These are phyloP conservation scores for Boletus sp. DNA, from an alignment of 768 basidiomycete genomes.

Conservation along the genomic window DNA sequence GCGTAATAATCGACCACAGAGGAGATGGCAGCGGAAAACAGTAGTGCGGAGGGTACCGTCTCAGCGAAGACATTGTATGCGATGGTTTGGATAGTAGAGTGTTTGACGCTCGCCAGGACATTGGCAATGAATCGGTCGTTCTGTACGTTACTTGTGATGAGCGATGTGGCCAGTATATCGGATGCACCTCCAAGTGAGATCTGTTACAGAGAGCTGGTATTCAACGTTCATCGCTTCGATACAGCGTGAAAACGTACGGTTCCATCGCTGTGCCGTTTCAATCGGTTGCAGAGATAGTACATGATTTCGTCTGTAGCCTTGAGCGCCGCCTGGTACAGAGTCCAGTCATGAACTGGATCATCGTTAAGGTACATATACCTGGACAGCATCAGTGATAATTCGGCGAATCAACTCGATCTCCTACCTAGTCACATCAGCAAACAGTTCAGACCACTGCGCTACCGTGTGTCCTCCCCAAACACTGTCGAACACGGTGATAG, in stretches of 20 bases:
- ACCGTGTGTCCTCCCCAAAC: slow-evolving; percentile 41
- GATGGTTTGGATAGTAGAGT: slow-evolving; percentile 33
- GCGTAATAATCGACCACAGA: slow-evolving; percentile 64
- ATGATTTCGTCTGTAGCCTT: slow-evolving; percentile 28
- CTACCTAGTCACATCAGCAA: slow-evolving; percentile 44
- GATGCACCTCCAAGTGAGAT: slow-evolving; percentile 21
- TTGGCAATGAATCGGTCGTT: slow-evolving; percentile 21
- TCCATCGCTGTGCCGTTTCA: slow-evolving; percentile 19
- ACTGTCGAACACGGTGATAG: slow-evolving; percentile 32
- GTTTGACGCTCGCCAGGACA: slow-evolving; percentile 5
- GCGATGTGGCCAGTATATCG: slow-evolving; percentile 18
- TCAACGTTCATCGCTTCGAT: not conserved
- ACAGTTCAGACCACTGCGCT: slow-evolving; percentile 46
- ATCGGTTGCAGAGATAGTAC: slow-evolving; percentile 21
- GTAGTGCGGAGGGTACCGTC: slow-evolving; percentile 51
- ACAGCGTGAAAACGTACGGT: slow-evolving; percentile 16
- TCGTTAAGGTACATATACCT: slow-evolving; percentile 40
- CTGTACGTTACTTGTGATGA: slow-evolving; percentile 24
- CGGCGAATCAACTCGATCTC: not conserved
- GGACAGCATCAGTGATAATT: not conserved
- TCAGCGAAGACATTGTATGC: slow-evolving; percentile 52
- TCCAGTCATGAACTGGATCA: slow-evolving; percentile 34
- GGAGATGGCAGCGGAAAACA: slow-evolving; percentile 55
- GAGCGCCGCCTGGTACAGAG: slow-evolving; percentile 26
- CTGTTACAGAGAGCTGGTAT: not conserved